Percentiles rank a stretch among this genome's conserved stretches.
These are phyloP conservation scores for Arthroderma sp. DNA, from an alignment of 2,329 filamentous ascomycete genomes.

Conservation along the genomic window DNA sequence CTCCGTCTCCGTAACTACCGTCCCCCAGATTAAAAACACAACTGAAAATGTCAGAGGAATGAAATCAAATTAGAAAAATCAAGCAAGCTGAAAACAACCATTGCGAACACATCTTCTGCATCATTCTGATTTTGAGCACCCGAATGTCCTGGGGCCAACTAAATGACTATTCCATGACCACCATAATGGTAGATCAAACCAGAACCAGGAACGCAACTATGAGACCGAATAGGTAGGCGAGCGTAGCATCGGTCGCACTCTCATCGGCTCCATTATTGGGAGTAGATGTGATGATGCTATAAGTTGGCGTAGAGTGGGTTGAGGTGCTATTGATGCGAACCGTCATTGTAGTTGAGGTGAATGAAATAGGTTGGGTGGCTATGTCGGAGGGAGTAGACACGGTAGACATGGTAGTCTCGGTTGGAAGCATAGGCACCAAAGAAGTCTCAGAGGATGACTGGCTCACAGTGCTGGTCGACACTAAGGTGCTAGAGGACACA, in stretches of 20 bases:
- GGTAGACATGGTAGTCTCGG: not conserved
- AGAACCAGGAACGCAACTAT: not conserved
- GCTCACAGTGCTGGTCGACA: not conserved
- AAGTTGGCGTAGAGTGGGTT: not conserved
- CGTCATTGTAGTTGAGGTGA: not conserved
- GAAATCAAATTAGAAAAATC: not conserved
- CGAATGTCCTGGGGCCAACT: not conserved
- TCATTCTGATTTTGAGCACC: not conserved
- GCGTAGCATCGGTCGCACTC: not conserved
- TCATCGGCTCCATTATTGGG: not conserved
- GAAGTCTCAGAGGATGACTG: not conserved
- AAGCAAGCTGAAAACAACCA: not conserved
- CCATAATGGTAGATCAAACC: not conserved
- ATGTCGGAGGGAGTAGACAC: not conserved
- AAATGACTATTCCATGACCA: not conserved
- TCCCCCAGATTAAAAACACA: not conserved
- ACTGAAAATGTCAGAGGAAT: not conserved
- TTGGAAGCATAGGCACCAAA: not conserved
- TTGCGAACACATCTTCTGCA: not conserved
- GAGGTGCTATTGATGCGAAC: not conserved
- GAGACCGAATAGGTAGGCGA: not conserved
- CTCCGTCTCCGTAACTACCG: not conserved
- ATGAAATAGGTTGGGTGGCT: not conserved
- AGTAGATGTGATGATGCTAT: not conserved
- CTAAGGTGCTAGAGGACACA: not conserved